Percentiles rank a stretch among this genome's conserved stretches.
phyloP scores from a whole-genome alignment of 192 early-diverging fungal genomes.

The Haplosporangium gracile region DNA sequence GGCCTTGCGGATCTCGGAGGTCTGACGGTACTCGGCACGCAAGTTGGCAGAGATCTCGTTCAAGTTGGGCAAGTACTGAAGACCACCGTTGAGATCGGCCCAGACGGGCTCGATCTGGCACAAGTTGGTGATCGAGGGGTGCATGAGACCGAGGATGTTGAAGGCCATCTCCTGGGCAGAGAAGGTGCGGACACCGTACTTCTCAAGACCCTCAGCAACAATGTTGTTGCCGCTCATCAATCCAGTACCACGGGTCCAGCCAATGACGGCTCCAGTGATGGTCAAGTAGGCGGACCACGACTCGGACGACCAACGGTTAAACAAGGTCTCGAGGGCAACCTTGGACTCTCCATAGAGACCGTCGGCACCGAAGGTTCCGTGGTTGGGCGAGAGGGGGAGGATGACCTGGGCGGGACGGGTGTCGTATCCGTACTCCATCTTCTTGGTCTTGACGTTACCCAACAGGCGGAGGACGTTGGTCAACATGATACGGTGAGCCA shows the following conservation, averaged over 20 bases:
- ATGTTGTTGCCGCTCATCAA: conserved; percentile 94
- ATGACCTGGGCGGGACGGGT: conserved; percentile 91
- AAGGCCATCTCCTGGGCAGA: conserved; percentile 94
- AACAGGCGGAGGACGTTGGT: conserved; percentile 92
- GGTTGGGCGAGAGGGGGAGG: conserved; percentile 95
- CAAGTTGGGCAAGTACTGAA: conserved; percentile 88
- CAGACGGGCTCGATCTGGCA: conserved; percentile 83
- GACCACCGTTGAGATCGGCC: conserved; percentile 93
- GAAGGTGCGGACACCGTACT: conserved; percentile 92
- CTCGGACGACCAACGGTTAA: conserved; percentile 94
- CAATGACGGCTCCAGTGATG: conserved; percentile 93
- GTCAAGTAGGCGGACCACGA: conserved; percentile 89
- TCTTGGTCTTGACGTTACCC: conserved; percentile 88
- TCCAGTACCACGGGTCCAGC: conserved; percentile 97
- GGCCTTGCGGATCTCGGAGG: conserved; percentile 88
- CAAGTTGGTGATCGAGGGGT: conserved; percentile 80
- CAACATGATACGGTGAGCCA: conserved; percentile 94
- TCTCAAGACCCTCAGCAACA: conserved; percentile 90
- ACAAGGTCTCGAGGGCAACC: conserved; percentile 91
- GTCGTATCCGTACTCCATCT: conserved; percentile 79
- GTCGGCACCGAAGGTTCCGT: conserved; percentile 93
- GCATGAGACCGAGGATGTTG: conserved; percentile 90
- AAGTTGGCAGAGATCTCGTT: conserved; percentile 82
- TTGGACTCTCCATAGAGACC: conserved; percentile 97
- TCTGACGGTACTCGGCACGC: conserved; percentile 85